These are phyloP conservation scores for Verticillium dahliae DNA, from an alignment of 2,329 filamentous ascomycete genomes.

Conservation along the genomic window DNA sequence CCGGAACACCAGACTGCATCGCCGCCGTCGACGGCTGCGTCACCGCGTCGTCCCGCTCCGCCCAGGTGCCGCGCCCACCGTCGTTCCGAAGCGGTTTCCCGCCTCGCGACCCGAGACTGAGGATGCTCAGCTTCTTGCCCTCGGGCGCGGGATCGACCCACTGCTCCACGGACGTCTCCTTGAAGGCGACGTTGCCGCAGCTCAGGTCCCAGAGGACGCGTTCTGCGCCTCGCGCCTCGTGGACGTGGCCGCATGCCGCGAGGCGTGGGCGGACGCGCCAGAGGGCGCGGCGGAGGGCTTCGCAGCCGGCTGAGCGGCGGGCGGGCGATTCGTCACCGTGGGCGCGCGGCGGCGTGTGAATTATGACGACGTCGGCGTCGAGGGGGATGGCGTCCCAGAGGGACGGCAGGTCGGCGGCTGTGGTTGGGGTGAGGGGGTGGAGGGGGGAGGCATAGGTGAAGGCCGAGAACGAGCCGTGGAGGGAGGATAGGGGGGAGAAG, in stretches of 20 bases:
- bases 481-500: slow-evolving; percentile 47
- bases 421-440: slow-evolving; percentile 9
- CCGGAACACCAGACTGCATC: background rate
- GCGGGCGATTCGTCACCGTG: slow-evolving; percentile 47
- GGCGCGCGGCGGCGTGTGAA: slow-evolving; percentile 59
- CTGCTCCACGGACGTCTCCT: slow-evolving; percentile 31
- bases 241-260: slow-evolving; percentile 66
- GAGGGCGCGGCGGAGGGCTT: slow-evolving; percentile 48
- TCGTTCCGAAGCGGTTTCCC: slow-evolving; percentile 38
- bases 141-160: slow-evolving; percentile 56
- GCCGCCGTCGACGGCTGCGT: background rate
- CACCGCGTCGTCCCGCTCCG: no score
- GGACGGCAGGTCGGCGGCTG: slow-evolving; percentile 16
- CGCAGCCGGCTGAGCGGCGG: slow-evolving; percentile 47
- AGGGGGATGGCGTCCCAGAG: slow-evolving; percentile 58
- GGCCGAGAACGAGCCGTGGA: slow-evolving; percentile 43
- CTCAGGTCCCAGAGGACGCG: slow-evolving; percentile 53
- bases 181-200: slow-evolving; percentile 29
- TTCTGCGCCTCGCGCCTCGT: slow-evolving; percentile 59
- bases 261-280: slow-evolving; percentile 57
- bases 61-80: slow-evolving; percentile 18
- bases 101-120: slow-evolving; percentile 50
- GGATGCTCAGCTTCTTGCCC: slow-evolving; percentile 52
- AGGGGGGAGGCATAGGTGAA: slow-evolving; percentile 50
- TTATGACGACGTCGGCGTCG: slow-evolving; percentile 60